A percentile compares a stretch with the other conserved stretches of the same genome.
These are phyloP conservation scores for Myriosclerotinia curreyana DNA, from an alignment of 2,329 filamentous ascomycete genomes.

Conservation along the genomic window DNA sequence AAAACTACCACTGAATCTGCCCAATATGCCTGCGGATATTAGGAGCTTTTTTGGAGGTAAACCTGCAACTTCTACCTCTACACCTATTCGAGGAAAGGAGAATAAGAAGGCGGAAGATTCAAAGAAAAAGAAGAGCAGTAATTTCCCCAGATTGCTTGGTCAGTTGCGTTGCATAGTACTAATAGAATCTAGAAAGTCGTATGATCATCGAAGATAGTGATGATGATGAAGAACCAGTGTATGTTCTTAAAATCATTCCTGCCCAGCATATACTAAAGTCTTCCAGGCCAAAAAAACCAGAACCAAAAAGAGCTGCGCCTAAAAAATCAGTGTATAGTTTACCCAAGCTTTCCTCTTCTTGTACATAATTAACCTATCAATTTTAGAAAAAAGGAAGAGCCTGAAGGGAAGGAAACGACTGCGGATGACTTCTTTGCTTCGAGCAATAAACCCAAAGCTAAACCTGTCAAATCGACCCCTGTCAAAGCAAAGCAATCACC, in stretches of 20 bases:
- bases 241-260: constrained; percentile 27
- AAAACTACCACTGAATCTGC: neutral
- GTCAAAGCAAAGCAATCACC: constrained; percentile 28
- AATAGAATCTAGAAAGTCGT: constrained; percentile 47
- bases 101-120: constrained; percentile 38
- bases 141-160: constrained; percentile 17
- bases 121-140: constrained; percentile 39
- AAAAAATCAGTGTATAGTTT: constrained; percentile 55
- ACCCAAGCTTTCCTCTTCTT: neutral
- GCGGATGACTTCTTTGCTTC: constrained; percentile 41
- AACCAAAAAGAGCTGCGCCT: constrained; percentile 54
- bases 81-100: constrained; percentile 47
- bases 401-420: constrained; percentile 38
- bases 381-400: constrained; percentile 35
- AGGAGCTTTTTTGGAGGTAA: constrained; percentile 86
- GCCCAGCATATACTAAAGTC: constrained; percentile 28
- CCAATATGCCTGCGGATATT: constrained; percentile 78
- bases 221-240: constrained; percentile 59
- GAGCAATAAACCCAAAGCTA: constrained; percentile 35
- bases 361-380: constrained; percentile 2
- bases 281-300: constrained; percentile 43
- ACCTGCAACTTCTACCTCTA: constrained; percentile 45
- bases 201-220: constrained; percentile 80
- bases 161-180: constrained; percentile 14
- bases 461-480: constrained; percentile 32